phyloP scores from a whole-genome alignment of 192 early-diverging fungal genomes.

The Backusella parvicylindrica region DNA sequence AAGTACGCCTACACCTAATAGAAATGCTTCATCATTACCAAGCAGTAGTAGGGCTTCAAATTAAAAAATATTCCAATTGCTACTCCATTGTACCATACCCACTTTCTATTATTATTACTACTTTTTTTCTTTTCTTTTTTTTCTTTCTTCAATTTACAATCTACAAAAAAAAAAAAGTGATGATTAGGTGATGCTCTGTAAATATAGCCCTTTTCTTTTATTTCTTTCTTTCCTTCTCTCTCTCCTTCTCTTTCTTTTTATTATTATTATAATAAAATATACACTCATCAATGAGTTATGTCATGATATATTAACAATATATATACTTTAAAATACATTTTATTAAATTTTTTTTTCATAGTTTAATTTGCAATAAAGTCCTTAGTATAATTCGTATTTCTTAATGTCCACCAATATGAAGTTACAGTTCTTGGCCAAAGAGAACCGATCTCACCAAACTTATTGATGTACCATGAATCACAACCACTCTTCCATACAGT shows the following conservation, averaged over 20 bases:
- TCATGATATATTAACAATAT: background rate
- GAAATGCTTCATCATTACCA: background rate
- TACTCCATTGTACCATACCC: background rate
- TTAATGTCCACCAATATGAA: conserved; percentile 12
- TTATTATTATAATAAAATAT: background rate
- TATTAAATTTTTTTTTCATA: background rate
- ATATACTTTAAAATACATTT: background rate
- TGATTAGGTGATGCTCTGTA: conserved; percentile 1
- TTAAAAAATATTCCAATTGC: background rate
- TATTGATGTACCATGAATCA: conserved; percentile 48
- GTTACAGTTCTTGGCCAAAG: conserved; percentile 29
- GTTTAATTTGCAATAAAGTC: background rate
- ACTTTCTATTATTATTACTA: background rate
- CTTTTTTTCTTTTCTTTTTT: too few relatives aligned
- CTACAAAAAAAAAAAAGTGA: background rate
- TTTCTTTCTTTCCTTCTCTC: background rate
- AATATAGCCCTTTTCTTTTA: background rate
- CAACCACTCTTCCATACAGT: conserved; percentile 49
- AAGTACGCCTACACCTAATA: conserved; percentile 18
- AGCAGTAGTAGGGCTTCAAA: background rate
- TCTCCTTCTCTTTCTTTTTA: background rate
- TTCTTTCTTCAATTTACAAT: background rate
- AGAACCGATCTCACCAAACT: conserved; percentile 29
- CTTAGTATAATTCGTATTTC: background rate
- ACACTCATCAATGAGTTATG: background rate